Evolutionary conservation across 306 rosid genomes (phyloP), one percentile per base, ranked within the genome.

Genomic region (Comarum palustre): DNA sequence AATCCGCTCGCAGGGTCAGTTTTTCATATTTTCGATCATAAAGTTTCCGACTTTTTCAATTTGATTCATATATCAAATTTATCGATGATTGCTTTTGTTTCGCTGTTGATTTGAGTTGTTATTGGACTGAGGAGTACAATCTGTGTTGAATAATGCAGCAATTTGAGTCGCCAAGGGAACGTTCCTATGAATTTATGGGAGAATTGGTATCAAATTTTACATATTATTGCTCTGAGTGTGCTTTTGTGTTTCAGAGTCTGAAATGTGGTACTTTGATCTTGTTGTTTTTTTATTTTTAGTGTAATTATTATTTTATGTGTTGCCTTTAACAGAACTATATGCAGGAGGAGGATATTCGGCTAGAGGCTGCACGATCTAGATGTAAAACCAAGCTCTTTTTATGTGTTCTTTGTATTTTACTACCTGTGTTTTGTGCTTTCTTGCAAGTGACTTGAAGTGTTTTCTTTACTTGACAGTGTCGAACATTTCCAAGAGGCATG

Each of bases 281-380:
- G 36, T 34, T 71, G 39, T 29, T 75, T 46, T 59, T 58, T 38
- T 73, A 67, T 36, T 57, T 31, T 29, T 6, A 14, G 20, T 45
- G n/a, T 73, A 38, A 41, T 25, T 54, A 57, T 67, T 42, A n/a
- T 73, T 66, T 65, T 69, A 27, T 41, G 38, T 58, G 41, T 14
- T 75, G 42, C 20, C 78, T 79, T 52, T 74, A 59, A 75, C 89
- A 91, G 92, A 86, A 79, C 78, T 86, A 82, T 83, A 67, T 81
- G 80, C 92, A 79, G 63, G 98, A 95, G 24, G 99, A 84, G 48
- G 96, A 91, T 79, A 79, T 60, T 76, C 92, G 81, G 34, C 80
- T 95, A 85, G 97, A 91, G 79, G 79, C 86, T n/a, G 87, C 95
- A 22, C 89, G 93, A 50, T 84, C 89, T 69, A 87, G 86, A 90